Conservation (phyloP, 2,329 filamentous ascomycete species). For the Didymella arachidicola region DNA sequence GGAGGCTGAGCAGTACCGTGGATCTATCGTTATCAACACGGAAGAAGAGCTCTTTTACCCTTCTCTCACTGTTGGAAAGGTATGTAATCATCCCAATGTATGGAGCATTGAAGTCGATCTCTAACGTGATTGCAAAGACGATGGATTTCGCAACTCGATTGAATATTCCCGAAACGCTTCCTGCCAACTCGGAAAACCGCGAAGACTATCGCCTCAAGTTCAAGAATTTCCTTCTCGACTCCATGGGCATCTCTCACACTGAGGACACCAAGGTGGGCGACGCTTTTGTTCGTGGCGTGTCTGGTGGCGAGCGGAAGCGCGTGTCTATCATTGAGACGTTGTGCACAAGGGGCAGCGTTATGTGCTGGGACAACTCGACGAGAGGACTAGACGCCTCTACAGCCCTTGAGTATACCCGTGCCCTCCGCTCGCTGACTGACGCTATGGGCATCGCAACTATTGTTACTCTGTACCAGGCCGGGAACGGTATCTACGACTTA, state of each 20-base stretch:
- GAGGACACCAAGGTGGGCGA: constrained; percentile 72
- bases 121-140: background rate
- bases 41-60: constrained; percentile 64
- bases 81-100: background rate
- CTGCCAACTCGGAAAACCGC: constrained; percentile 52
- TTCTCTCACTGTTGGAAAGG: constrained; percentile 56
- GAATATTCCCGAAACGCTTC: constrained; percentile 65
- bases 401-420: constrained; percentile 63
- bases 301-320: constrained; percentile 73
- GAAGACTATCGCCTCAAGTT: constrained; percentile 59
- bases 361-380: constrained; percentile 57
- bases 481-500: constrained; percentile 61
- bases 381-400: constrained; percentile 49
- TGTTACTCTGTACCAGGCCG: constrained; percentile 64
- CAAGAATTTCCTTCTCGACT: constrained; percentile 62
- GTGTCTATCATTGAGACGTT: constrained; percentile 73
- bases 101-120: background rate
- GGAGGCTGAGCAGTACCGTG: constrained; percentile 78
- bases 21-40: constrained; percentile 72
- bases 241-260: constrained; percentile 59
- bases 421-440: constrained; percentile 60
- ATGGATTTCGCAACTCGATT: constrained; percentile 62
- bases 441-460: constrained; percentile 59
- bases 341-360: constrained; percentile 65
- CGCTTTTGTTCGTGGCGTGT: constrained; percentile 70